phyloP scores from a whole-genome alignment of 2,329 filamentous ascomycete species.

The Boeremia lycopersici region DNA sequence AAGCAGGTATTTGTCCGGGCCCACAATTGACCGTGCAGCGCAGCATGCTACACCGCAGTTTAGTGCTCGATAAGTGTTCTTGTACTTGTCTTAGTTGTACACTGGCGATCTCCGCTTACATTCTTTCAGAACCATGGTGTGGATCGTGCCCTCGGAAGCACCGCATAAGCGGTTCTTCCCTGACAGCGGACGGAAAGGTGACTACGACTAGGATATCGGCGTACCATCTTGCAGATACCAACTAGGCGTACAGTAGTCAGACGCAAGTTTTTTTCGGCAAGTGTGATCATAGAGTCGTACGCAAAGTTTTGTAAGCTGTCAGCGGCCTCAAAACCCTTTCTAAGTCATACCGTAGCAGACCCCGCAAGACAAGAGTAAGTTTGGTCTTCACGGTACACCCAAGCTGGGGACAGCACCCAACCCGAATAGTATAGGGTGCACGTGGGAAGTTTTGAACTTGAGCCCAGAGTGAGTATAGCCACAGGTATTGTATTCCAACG shows the following conservation, averaged over 20 bases:
- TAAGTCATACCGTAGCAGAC: neutral
- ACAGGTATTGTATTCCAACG: neutral
- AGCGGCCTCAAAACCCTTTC: neutral
- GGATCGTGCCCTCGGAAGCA: neutral
- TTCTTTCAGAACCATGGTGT: neutral
- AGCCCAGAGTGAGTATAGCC: neutral
- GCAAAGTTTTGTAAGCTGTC: neutral
- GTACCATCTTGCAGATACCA: neutral
- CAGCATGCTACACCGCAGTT: neutral
- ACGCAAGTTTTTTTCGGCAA: neutral
- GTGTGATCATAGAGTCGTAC: neutral
- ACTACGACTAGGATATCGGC: conserved; percentile 1
- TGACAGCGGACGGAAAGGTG: conserved; percentile 2
- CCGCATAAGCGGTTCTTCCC: neutral
- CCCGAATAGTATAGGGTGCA: too few relatives aligned
- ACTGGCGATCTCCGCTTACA: neutral
- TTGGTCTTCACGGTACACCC: too few relatives aligned
- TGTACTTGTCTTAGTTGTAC: neutral
- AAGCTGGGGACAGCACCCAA: too few relatives aligned
- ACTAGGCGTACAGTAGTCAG: neutral
- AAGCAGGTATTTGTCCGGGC: neutral
- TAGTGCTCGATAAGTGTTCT: neutral
- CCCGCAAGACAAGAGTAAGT: neutral
- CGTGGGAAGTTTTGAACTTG: too few relatives aligned
- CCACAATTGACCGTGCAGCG: neutral